Evolutionary conservation across 805 yeast species (phyloP).

Genomic region (Yamadazyma takamatsuzukensis): DNA sequence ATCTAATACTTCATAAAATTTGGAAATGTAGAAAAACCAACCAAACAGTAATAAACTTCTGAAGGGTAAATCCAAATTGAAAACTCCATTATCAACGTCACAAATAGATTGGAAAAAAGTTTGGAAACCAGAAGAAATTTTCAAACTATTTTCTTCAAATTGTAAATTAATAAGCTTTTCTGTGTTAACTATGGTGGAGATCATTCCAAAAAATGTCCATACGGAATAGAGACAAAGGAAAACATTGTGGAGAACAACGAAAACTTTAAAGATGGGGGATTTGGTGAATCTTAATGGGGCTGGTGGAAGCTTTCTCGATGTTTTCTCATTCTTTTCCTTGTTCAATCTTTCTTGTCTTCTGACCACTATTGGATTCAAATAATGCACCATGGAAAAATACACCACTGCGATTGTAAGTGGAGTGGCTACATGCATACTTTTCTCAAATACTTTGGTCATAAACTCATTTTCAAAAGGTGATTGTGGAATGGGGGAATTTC

Average conservation of each 20-base stretch:
- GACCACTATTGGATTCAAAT: conserved; percentile 45
- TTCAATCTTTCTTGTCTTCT: conserved; percentile 38
- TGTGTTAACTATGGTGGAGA: conserved; percentile 44
- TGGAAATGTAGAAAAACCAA: conserved; percentile 65
- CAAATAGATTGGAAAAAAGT: conserved; percentile 61
- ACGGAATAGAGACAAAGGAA: conserved; percentile 62
- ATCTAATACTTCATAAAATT: conserved; percentile 69
- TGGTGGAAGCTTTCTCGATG: conserved; percentile 40
- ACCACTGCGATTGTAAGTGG: conserved; percentile 56
- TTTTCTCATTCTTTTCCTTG: conserved; percentile 13
- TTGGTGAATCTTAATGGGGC: conserved; percentile 52
- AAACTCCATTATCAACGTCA: conserved; percentile 56
- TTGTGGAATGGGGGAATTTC: conserved; percentile 26
- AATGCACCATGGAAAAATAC: conserved; percentile 58
- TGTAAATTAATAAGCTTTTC: conserved; percentile 19
- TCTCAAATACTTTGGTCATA: conserved; percentile 33
- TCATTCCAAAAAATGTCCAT: conserved; percentile 72
- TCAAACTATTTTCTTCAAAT: conserved; percentile 14
- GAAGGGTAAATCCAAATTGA: conserved; percentile 26
- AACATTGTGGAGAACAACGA: conserved; percentile 59
- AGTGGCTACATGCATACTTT: conserved; percentile 46
- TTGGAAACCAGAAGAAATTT: conserved; percentile 25
- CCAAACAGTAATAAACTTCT: conserved; percentile 53
- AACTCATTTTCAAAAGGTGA: conserved; percentile 30
- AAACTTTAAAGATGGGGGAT: conserved; percentile 42